Conservation (phyloP, 75 land plant species). For the Pseudotsuga menziesii region DNA sequence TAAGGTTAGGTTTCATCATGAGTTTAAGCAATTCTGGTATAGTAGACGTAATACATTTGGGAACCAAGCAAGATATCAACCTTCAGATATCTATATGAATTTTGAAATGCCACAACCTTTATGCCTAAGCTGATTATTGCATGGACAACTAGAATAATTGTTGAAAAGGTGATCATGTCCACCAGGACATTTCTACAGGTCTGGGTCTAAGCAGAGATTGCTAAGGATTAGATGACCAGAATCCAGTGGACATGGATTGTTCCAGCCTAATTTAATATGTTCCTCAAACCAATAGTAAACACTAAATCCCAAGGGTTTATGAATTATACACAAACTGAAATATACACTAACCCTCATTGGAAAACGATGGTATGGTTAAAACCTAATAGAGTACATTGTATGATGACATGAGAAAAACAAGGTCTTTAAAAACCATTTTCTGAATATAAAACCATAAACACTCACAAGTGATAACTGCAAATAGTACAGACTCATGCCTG, state of each 20-base stretch:
- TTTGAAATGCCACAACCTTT: too few species aligned
- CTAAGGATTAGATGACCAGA: neutral
- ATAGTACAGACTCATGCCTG: neutral
- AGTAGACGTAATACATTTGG: too few species aligned
- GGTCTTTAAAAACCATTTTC: neutral
- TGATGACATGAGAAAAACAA: neutral
- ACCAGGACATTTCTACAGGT: neutral
- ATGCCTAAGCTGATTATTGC: too few species aligned
- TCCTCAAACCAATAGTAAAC: neutral
- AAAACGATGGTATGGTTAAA: neutral
- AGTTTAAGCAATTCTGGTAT: too few species aligned
- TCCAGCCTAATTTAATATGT: neutral
- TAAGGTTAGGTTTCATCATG: too few species aligned
- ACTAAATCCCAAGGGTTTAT: neutral
- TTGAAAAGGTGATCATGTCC: neutral
- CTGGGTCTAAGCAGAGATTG: neutral
- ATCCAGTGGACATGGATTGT: neutral
- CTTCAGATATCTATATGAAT: too few species aligned
- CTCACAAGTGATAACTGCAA: neutral
- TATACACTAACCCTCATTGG: neutral
- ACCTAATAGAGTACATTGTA: neutral
- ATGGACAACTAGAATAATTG: neutral
- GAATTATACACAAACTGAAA: neutral
- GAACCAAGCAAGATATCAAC: too few species aligned
- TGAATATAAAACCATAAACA: neutral